A percentile compares a stretch with the other conserved stretches of the same genome.
These are phyloP conservation scores for Tetraselmis chui DNA, from an alignment of 139 green algal genomes.

Conservation along the genomic window DNA sequence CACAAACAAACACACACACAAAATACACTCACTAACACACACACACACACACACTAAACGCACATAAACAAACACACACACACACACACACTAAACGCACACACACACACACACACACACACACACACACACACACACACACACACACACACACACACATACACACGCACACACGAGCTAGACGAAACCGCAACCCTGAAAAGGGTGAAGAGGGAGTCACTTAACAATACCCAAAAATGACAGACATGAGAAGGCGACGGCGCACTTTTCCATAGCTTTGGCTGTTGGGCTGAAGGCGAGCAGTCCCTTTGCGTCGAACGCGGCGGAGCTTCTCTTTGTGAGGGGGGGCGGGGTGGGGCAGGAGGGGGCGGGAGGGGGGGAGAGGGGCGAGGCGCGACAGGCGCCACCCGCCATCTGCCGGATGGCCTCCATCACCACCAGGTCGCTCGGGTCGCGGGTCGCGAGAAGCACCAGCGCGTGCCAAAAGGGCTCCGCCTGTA, in stretches of 20 bases:
- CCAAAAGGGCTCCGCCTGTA: constrained; percentile 25
- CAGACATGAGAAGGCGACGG: too few relatives aligned
- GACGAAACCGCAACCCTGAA: too few relatives aligned
- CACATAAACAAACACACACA: too few relatives aligned
- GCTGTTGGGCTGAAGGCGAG: not conserved
- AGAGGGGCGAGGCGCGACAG: not conserved
- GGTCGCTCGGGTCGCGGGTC: constrained; percentile 49
- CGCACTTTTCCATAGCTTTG: not conserved
- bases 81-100: too few relatives aligned
- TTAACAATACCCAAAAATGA: constrained; percentile 45
- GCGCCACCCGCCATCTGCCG: not conserved
- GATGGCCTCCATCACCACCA: constrained; percentile 67
- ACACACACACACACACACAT: too few relatives aligned
- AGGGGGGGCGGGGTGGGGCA: not conserved
- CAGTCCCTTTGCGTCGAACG: not conserved
- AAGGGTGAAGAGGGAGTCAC: constrained; percentile 28
- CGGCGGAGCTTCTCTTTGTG: not conserved
- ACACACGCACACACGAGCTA: too few relatives aligned
- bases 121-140: too few relatives aligned
- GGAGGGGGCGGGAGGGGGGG: too few relatives aligned
- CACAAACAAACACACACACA: too few relatives aligned
- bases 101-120: too few relatives aligned
- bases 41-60: too few relatives aligned
- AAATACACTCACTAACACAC: too few relatives aligned
- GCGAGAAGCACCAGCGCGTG: constrained; percentile 42